These are phyloP conservation scores for Apiotrichum siamense DNA, from an alignment of 1,284 basidiomycete species.

Conservation along the genomic window DNA sequence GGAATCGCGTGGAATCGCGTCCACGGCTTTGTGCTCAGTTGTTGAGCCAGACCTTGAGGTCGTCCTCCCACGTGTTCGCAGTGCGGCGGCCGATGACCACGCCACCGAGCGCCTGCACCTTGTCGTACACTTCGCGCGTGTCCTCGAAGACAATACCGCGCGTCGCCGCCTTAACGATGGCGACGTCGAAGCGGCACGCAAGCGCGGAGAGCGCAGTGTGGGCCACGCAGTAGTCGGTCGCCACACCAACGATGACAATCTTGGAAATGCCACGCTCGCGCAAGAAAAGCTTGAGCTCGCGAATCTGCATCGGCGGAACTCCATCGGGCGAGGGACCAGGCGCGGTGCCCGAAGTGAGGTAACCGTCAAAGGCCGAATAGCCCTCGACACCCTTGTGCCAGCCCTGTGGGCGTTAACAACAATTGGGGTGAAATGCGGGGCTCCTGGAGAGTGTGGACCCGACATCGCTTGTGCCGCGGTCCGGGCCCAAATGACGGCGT, in stretches of 20 bases:
- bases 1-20: no score
- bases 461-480: no score
- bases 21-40: not conserved
- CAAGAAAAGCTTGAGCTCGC: conserved; percentile 44
- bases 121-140: conserved; percentile 7
- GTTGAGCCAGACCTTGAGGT: conserved; percentile 3
- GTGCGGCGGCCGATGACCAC: conserved; percentile 6
- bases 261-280: conserved; percentile 44
- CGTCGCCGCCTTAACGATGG: conserved; percentile 23
- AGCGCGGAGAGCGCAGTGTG: conserved; percentile 29
- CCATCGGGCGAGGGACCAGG: conserved; percentile 20
- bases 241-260: conserved; percentile 57
- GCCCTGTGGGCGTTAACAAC: conserved; percentile 32
- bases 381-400: conserved; percentile 51
- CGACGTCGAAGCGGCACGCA: conserved; percentile 20
- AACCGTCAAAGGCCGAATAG: conserved; percentile 53
- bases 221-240: conserved; percentile 56
- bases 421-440: not conserved
- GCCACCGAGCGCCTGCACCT: conserved; percentile 9
- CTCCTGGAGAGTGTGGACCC: not conserved
- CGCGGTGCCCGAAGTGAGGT: conserved; percentile 21
- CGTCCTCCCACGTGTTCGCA: conserved; percentile 3
- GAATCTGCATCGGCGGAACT: conserved; percentile 25
- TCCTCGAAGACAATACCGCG: conserved; percentile 20
- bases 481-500: no score